These are phyloP conservation scores for Neopestalotiopsis sp. DNA, from an alignment of 2,329 filamentous ascomycete genomes.

Conservation along the genomic window DNA sequence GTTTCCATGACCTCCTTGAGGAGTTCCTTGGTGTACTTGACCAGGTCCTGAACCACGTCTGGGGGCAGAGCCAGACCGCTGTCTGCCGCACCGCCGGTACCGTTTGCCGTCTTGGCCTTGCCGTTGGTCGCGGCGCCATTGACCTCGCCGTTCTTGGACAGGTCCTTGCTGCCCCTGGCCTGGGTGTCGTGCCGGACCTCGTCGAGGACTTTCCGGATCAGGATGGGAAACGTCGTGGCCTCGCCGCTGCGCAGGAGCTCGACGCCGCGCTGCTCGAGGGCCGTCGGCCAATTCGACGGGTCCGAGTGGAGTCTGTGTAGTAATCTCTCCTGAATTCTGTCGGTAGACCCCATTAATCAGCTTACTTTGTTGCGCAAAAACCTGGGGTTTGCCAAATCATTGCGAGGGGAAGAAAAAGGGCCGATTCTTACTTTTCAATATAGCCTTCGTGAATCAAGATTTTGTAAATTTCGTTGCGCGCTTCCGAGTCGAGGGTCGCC, in stretches of 20 bases:
- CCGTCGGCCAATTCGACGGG: constrained; percentile 66
- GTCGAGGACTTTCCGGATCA: constrained; percentile 64
- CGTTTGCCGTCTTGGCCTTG: constrained; percentile 23
- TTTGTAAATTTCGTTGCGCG: constrained; percentile 67
- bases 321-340: constrained; percentile 67
- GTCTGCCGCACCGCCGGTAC: constrained; percentile 23
- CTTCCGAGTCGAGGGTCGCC: constrained; percentile 64
- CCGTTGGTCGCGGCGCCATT: constrained; percentile 35
- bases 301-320: constrained; percentile 66
- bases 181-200: constrained; percentile 61
- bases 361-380: constrained; percentile 4
- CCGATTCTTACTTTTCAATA: constrained; percentile 54
- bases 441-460: constrained; percentile 63
- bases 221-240: constrained; percentile 63
- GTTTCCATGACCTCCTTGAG: constrained; percentile 7
- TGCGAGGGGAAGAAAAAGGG: neutral
- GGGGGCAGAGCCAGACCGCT: constrained; percentile 45
- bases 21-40: constrained; percentile 1
- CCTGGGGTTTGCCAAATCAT: constrained; percentile 16
- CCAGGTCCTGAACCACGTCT: constrained; percentile 3
- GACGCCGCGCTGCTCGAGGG: constrained; percentile 64
- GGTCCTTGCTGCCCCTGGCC: constrained; percentile 33
- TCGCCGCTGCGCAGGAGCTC: constrained; percentile 65
- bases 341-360: constrained; percentile 15
- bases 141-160: constrained; percentile 22